Conservation (phyloP, 2,329 filamentous ascomycete genomes). For the Ophiostoma fasciatum region DNA sequence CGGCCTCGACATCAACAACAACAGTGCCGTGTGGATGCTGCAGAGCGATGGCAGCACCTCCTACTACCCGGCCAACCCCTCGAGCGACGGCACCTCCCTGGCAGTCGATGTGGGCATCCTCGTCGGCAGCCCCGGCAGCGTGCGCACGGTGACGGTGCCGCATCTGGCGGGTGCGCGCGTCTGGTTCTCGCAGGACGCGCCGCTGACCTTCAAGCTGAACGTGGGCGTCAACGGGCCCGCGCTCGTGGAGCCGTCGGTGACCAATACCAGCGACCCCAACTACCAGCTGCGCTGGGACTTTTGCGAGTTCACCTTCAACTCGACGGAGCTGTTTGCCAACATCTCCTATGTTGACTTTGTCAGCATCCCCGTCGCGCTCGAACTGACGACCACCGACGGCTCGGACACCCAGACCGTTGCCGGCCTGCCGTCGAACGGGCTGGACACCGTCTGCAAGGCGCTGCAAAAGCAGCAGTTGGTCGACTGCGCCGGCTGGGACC, state of each 20-base stretch:
- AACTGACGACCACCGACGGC: slow-evolving; percentile 32
- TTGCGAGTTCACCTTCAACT: slow-evolving; percentile 46
- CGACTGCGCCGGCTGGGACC: slow-evolving; percentile 36
- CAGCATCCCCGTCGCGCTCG: slow-evolving; percentile 44
- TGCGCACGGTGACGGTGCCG: slow-evolving; percentile 39
- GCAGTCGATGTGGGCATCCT: slow-evolving; percentile 43
- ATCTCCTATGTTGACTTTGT: slow-evolving; percentile 64
- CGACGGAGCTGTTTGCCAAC: slow-evolving; percentile 42
- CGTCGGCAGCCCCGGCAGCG: slow-evolving; percentile 39
- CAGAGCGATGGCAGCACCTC: slow-evolving; percentile 33
- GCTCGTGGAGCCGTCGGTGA: slow-evolving; percentile 52
- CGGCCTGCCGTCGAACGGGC: slow-evolving; percentile 32
- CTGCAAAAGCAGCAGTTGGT: slow-evolving; percentile 29
- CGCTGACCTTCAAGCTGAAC: slow-evolving; percentile 48
- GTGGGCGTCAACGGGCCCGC: slow-evolving; percentile 35
- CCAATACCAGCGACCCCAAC: slow-evolving; percentile 44
- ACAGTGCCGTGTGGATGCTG: slow-evolving; percentile 22
- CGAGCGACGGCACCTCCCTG: slow-evolving; percentile 28
- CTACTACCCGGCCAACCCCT: slow-evolving; percentile 41
- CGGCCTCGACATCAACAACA: slow-evolving; percentile 38
- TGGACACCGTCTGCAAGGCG: slow-evolving; percentile 28
- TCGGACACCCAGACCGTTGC: slow-evolving; percentile 26
- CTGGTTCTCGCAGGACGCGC: slow-evolving; percentile 44
- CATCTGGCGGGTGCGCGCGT: slow-evolving; percentile 49
- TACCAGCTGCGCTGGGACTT: slow-evolving; percentile 38